Evolutionary conservation across 768 basidiomycete species (phyloP).

Genomic region (Suillus cothurnatus): DNA sequence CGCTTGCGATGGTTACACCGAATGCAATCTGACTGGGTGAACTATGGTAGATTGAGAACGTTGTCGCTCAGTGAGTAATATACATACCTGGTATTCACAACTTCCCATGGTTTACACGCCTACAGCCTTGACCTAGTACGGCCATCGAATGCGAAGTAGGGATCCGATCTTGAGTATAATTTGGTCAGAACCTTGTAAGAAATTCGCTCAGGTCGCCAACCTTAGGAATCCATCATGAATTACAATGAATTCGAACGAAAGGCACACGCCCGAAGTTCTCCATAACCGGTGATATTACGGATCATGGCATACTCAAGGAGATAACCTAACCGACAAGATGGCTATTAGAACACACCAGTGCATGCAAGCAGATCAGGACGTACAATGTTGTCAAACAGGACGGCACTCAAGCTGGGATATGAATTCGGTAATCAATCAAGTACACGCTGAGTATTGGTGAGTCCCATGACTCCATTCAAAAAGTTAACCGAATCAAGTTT

Average conservation of each 20-base stretch:
- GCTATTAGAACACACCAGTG: neutral
- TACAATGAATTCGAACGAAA: conserved; percentile 29
- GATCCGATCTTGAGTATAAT: conserved; percentile 51
- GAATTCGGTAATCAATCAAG: conserved; percentile 76
- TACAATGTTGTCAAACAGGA: conserved; percentile 65
- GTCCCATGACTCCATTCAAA: conserved; percentile 73
- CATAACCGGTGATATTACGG: conserved; percentile 72
- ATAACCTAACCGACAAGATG: conserved; percentile 42
- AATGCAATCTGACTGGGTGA: conserved; percentile 45
- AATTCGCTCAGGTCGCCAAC: conserved; percentile 45
- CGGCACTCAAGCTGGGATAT: conserved; percentile 74
- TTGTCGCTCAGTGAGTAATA: conserved; percentile 23
- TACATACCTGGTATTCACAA: conserved; percentile 30
- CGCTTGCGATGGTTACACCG: conserved; percentile 74
- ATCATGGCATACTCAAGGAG: conserved; percentile 61
- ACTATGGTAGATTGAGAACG: conserved; percentile 17
- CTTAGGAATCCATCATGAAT: conserved; percentile 67
- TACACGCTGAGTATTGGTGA: conserved; percentile 81
- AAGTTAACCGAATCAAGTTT: conserved; percentile 64
- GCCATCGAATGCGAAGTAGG: conserved; percentile 61
- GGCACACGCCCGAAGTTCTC: conserved; percentile 62
- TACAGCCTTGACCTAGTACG: conserved; percentile 22
- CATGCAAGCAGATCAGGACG: conserved; percentile 23
- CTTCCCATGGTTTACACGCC: too few species aligned
- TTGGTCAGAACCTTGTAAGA: conserved; percentile 61